phyloP scores from a whole-genome alignment of 2,329 filamentous ascomycete genomes.

The Penicillium sp. region DNA sequence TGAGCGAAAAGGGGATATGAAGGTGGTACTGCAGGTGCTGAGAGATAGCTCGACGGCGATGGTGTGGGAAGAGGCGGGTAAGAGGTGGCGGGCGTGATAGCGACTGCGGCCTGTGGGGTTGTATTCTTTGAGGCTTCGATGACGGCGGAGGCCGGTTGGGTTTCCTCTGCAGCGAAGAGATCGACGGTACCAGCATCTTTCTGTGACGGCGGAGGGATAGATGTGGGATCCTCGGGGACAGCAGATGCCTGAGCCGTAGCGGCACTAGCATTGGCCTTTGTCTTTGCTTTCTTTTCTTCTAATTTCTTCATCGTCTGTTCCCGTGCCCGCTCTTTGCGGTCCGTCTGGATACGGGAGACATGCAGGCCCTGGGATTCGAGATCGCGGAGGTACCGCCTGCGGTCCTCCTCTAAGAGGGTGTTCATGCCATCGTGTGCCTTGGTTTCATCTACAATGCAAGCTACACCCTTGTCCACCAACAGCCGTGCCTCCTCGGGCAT shows the following conservation, averaged over 20 bases:
- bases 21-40: constrained; percentile 38
- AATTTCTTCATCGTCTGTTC: constrained; percentile 51
- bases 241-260: constrained; percentile 6
- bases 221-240: constrained; percentile 4
- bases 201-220: neutral
- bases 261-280: constrained; percentile 21
- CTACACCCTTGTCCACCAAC: constrained; percentile 71
- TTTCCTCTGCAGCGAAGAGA: constrained; percentile 23
- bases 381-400: constrained; percentile 58
- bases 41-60: constrained; percentile 27
- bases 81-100: constrained; percentile 51
- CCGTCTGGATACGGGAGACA: constrained; percentile 45
- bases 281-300: constrained; percentile 36
- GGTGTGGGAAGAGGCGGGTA: constrained; percentile 42
- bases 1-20: constrained; percentile 76
- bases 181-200: constrained; percentile 18
- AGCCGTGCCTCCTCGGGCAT: constrained; percentile 85
- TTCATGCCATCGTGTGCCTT: constrained; percentile 65
- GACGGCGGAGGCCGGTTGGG: constrained; percentile 13
- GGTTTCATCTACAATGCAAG: constrained; percentile 75
- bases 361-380: constrained; percentile 55
- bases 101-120: constrained; percentile 25
- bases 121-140: constrained; percentile 14
- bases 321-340: constrained; percentile 50
- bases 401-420: constrained; percentile 55